Evolutionary conservation across 306 rosid genomes (phyloP).

Genomic region (Prunus fruticosa): DNA sequence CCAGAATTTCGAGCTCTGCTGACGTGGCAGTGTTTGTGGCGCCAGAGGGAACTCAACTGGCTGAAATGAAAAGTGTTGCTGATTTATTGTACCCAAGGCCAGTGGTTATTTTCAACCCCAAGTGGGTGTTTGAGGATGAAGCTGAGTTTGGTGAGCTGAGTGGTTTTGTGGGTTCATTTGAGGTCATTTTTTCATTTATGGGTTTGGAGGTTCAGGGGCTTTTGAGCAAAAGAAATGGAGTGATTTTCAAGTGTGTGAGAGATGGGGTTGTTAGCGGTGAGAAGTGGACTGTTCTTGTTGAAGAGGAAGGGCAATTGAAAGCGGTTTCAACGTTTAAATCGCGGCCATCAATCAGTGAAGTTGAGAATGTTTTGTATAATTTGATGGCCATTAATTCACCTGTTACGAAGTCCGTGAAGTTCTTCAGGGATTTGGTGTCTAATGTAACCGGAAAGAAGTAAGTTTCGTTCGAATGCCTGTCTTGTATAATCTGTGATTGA

Average conservation of each 20-base stretch:
- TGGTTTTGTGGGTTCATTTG: constrained; percentile 72
- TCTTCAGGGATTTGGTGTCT: constrained; percentile 77
- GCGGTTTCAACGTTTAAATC: constrained; percentile 54
- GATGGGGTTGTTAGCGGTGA: constrained; percentile 87
- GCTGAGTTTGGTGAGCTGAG: constrained; percentile 49
- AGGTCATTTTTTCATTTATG: constrained; percentile 72
- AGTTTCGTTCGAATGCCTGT: constrained; percentile 22
- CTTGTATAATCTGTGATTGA: background rate
- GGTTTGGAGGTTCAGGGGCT: constrained; percentile 86
- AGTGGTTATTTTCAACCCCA: constrained; percentile 77
- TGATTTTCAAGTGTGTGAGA: constrained; percentile 69
- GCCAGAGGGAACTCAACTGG: constrained; percentile 57
- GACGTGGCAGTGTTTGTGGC: constrained; percentile 65
- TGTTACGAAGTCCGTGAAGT: constrained; percentile 77
- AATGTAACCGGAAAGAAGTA: constrained; percentile 76
- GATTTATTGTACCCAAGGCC: constrained; percentile 70
- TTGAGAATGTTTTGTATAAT: constrained; percentile 83
- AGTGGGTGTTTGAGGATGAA: constrained; percentile 83
- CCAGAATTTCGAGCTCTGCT: constrained; percentile 40
- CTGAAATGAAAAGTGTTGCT: constrained; percentile 35
- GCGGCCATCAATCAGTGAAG: constrained; percentile 68
- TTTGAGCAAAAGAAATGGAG: constrained; percentile 70
- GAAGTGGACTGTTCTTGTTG: constrained; percentile 77
- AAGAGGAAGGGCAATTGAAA: constrained; percentile 72
- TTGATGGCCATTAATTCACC: constrained; percentile 90